Percentiles rank a stretch among this genome's conserved stretches.
phyloP scores from a whole-genome alignment of 768 basidiomycete genomes.

The Trametopsis cervina region DNA sequence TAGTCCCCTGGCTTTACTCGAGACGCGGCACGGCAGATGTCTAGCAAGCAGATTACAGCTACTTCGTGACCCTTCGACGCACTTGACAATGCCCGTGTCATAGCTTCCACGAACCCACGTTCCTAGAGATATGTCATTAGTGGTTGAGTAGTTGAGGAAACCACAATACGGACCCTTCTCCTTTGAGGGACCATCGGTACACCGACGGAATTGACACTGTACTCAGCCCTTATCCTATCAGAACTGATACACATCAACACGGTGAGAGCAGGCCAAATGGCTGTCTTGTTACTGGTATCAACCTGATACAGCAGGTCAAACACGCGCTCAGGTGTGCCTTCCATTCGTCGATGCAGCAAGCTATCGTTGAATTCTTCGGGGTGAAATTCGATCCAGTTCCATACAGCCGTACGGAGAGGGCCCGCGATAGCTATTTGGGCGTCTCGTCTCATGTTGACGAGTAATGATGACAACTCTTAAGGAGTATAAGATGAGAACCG shows the following conservation, averaged over 20 bases:
- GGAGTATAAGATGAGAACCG: too few species aligned
- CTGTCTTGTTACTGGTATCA: slow-evolving; percentile 34
- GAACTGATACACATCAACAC: slow-evolving; percentile 68
- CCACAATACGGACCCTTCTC: slow-evolving; percentile 15
- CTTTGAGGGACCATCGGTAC: slow-evolving; percentile 23
- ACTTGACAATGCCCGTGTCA: slow-evolving; percentile 50
- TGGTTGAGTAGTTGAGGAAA: background rate
- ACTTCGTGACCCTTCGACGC: slow-evolving; percentile 57
- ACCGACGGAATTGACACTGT: slow-evolving; percentile 30
- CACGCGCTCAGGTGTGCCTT: slow-evolving; percentile 79
- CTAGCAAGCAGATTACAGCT: slow-evolving; percentile 65
- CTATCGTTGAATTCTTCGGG: slow-evolving; percentile 74
- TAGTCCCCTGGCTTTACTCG: slow-evolving; percentile 35
- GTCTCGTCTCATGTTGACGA: slow-evolving; percentile 75
- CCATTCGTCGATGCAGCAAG: slow-evolving; percentile 54
- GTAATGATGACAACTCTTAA: slow-evolving; percentile 70
- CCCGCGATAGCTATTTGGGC: slow-evolving; percentile 66
- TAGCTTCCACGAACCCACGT: slow-evolving; percentile 52
- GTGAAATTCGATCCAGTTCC: slow-evolving; percentile 85
- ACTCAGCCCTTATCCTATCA: slow-evolving; percentile 60
- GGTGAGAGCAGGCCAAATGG: slow-evolving; percentile 76
- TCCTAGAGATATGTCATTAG: slow-evolving; percentile 25
- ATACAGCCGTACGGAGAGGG: slow-evolving; percentile 70
- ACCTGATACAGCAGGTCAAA: slow-evolving; percentile 69
- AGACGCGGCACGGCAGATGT: slow-evolving; percentile 69